Evolutionary conservation across 768 basidiomycete species (phyloP).

Genomic region (Pulveroboletus frians): DNA sequence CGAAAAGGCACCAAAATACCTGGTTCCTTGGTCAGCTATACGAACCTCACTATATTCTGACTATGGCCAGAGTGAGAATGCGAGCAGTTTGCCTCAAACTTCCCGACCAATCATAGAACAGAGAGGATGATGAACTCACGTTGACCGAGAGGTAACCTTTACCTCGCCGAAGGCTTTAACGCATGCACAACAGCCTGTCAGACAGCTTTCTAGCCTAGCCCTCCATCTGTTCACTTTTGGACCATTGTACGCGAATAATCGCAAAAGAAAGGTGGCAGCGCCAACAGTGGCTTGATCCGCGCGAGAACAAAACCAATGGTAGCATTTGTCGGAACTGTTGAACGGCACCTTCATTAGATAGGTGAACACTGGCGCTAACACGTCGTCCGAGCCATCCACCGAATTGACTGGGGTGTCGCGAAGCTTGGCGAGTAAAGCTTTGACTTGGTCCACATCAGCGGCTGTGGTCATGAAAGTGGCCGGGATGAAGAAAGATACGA

Average conservation of each 20-base stretch:
- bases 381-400: constrained; percentile 40
- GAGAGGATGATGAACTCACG: constrained; percentile 49
- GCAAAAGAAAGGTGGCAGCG: constrained; percentile 75
- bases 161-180: constrained; percentile 59
- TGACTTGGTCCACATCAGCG: constrained; percentile 35
- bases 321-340: constrained; percentile 31
- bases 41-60: neutral
- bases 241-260: constrained; percentile 74
- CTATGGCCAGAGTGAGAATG: constrained; percentile 8
- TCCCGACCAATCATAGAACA: neutral
- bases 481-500: neutral
- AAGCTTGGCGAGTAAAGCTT: constrained; percentile 47
- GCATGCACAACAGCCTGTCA: constrained; percentile 65
- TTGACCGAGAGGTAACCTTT: constrained; percentile 58
- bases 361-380: constrained; percentile 46
- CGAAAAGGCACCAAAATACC: constrained; percentile 70
- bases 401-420: constrained; percentile 57
- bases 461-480: constrained; percentile 22
- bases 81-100: constrained; percentile 5
- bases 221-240: constrained; percentile 61
- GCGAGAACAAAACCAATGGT: constrained; percentile 81
- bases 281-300: constrained; percentile 52
- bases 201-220: constrained; percentile 45
- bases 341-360: constrained; percentile 48
- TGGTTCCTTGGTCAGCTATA: constrained; percentile 30